These are phyloP conservation scores for Pseudodiploospora longispora DNA, from an alignment of 2,329 filamentous ascomycete species.

Conservation along the genomic window DNA sequence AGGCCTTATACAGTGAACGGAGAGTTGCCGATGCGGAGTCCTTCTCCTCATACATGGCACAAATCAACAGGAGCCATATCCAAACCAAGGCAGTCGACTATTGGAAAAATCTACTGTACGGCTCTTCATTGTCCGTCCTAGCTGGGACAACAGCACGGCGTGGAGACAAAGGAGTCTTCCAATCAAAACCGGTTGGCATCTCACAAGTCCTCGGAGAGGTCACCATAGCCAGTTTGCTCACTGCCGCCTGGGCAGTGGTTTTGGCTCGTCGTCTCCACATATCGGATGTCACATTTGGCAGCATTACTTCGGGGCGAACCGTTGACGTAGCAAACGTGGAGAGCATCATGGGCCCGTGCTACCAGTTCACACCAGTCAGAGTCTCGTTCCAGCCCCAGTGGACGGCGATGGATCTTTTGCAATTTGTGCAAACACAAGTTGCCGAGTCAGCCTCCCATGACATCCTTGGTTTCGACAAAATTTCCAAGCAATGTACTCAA, in stretches of 20 bases:
- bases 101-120: too few species aligned
- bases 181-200: constrained; percentile 19
- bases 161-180: constrained; percentile 13
- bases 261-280: constrained; percentile 13
- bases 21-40: not conserved
- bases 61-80: not conserved
- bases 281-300: constrained; percentile 18
- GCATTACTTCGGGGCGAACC: constrained; percentile 19
- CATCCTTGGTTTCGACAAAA: constrained; percentile 15
- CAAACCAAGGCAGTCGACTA: not conserved
- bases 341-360: constrained; percentile 19
- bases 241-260: constrained; percentile 19
- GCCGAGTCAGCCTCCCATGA: constrained; percentile 17
- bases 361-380: constrained; percentile 21
- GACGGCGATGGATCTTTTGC: constrained; percentile 14
- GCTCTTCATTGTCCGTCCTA: not conserved
- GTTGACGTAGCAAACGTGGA: constrained; percentile 15
- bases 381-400: constrained; percentile 15
- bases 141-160: constrained; percentile 6
- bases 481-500: constrained; percentile 13
- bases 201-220: constrained; percentile 15
- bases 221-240: constrained; percentile 19
- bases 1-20: not conserved
- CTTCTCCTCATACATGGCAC: not conserved
- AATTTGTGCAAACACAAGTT: constrained; percentile 15